A percentile compares a stretch with the other conserved stretches of the same genome.
Evolutionary conservation across 768 basidiomycete species (phyloP).

Genomic region (Royoungia palumana): DNA sequence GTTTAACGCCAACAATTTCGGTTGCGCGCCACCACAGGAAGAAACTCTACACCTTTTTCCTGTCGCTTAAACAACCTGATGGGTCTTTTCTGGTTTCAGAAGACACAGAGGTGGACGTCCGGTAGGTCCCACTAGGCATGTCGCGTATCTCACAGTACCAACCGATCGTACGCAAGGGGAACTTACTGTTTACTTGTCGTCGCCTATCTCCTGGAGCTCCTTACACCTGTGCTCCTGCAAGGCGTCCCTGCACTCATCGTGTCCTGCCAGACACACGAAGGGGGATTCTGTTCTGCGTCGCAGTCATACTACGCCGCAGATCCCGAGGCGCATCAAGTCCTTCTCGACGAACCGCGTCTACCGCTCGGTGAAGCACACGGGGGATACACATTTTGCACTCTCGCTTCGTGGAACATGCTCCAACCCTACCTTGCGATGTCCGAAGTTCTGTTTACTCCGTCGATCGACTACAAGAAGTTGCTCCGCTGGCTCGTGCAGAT

Average conservation of each 20-base stretch:
- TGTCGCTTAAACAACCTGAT: slow-evolving; percentile 88
- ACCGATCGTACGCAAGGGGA: slow-evolving; percentile 52
- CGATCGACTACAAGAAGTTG: slow-evolving; percentile 57
- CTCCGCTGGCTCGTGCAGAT: slow-evolving; percentile 81
- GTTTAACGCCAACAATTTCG: too few species aligned
- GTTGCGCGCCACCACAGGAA: slow-evolving; percentile 37
- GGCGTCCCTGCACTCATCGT: slow-evolving; percentile 78
- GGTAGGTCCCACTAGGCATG: slow-evolving; percentile 45
- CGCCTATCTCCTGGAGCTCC: slow-evolving; percentile 77
- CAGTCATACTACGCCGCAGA: slow-evolving; percentile 55
- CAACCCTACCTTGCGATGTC: slow-evolving; percentile 46
- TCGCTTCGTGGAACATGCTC: slow-evolving; percentile 80
- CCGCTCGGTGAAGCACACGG: slow-evolving; percentile 95
- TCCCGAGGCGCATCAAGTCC: slow-evolving; percentile 9
- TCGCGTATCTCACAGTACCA: neutral
- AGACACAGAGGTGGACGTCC: slow-evolving; percentile 90
- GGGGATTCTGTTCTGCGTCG: slow-evolving; percentile 83
- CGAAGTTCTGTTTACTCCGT: slow-evolving; percentile 23
- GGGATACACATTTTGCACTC: slow-evolving; percentile 94
- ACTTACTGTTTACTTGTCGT: slow-evolving; percentile 88
- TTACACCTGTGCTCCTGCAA: slow-evolving; percentile 74
- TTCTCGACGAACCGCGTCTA: slow-evolving; percentile 53
- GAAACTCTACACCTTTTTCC: slow-evolving; percentile 83
- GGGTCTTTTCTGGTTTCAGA: slow-evolving; percentile 89
- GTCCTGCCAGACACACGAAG: slow-evolving; percentile 96